Percentiles rank a stretch among this genome's conserved stretches.
Conservation (phyloP, 495 filamentous ascomycete genomes). For the Xylaria cubensis region DNA sequence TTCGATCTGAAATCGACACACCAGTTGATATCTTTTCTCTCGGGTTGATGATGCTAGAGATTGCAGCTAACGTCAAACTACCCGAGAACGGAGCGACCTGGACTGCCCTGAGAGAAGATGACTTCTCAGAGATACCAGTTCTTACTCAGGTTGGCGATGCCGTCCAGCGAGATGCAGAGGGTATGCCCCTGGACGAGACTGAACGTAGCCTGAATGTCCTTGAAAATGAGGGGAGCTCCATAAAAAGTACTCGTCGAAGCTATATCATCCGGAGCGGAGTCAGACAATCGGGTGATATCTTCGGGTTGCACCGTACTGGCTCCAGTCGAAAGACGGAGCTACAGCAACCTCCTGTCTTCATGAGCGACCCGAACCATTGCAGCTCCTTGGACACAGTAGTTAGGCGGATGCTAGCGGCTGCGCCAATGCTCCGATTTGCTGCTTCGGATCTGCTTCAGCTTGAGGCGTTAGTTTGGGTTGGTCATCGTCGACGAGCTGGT, state of each 20-base stretch:
- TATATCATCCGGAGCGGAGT: slow-evolving; percentile 35
- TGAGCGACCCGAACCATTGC: slow-evolving; percentile 72
- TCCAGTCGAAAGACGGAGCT: slow-evolving; percentile 66
- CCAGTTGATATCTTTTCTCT: slow-evolving; percentile 92
- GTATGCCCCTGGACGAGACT: slow-evolving; percentile 59
- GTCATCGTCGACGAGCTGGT: slow-evolving; percentile 73
- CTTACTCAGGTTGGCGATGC: slow-evolving; percentile 77
- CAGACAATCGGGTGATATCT: slow-evolving; percentile 49
- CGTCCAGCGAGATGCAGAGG: slow-evolving; percentile 76
- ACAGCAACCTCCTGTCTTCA: slow-evolving; percentile 80
- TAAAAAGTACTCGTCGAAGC: slow-evolving; percentile 29
- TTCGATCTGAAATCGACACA: slow-evolving; percentile 83
- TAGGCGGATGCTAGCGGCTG: slow-evolving; percentile 82
- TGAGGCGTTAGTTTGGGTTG: slow-evolving; percentile 78
- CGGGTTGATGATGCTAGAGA: slow-evolving; percentile 91
- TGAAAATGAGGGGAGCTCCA: slow-evolving; percentile 39
- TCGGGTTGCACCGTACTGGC: slow-evolving; percentile 51
- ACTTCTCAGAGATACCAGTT: slow-evolving; percentile 83
- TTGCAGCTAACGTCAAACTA: slow-evolving; percentile 86
- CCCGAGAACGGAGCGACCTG: slow-evolving; percentile 91
- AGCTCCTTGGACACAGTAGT: slow-evolving; percentile 85
- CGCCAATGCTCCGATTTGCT: slow-evolving; percentile 74
- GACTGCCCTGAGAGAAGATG: slow-evolving; percentile 84
- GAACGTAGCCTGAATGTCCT: slow-evolving; percentile 43
- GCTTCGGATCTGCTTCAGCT: slow-evolving; percentile 72